These are phyloP conservation scores for Grigorovia transvaalensis DNA, from an alignment of 805 yeast species.

Conservation along the genomic window DNA sequence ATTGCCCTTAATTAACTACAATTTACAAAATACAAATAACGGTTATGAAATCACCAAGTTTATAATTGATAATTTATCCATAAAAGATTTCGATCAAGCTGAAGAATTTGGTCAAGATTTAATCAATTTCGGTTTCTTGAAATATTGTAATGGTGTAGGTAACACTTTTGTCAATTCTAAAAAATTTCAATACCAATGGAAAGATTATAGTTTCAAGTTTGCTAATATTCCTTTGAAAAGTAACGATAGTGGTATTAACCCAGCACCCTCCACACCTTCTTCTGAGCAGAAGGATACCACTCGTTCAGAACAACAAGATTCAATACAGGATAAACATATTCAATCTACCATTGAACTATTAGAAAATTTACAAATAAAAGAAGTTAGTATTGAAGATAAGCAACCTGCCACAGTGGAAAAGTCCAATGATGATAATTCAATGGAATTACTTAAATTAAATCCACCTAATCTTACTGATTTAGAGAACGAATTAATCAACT, in stretches of 20 bases:
- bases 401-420: not conserved
- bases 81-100: conserved; percentile 41
- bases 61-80: conserved; percentile 19
- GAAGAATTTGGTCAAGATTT: conserved; percentile 70
- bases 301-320: too few relatives aligned
- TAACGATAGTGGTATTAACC: too few relatives aligned
- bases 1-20: conserved; percentile 45
- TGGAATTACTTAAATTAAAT: not conserved
- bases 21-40: conserved; percentile 24
- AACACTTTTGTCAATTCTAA: conserved; percentile 67
- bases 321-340: not conserved
- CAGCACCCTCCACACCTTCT: not conserved
- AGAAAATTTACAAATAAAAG: not conserved
- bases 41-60: conserved; percentile 28
- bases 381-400: not conserved
- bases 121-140: conserved; percentile 47
- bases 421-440: not conserved
- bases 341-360: not conserved
- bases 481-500: conserved; percentile 40
- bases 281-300: not conserved
- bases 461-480: conserved; percentile 16
- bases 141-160: conserved; percentile 48
- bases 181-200: conserved; percentile 74
- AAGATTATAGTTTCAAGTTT: conserved; percentile 50
- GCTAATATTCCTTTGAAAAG: conserved; percentile 29